phyloP scores from a whole-genome alignment of 768 basidiomycete genomes.

The Phanerodontia chrysosporium region DNA sequence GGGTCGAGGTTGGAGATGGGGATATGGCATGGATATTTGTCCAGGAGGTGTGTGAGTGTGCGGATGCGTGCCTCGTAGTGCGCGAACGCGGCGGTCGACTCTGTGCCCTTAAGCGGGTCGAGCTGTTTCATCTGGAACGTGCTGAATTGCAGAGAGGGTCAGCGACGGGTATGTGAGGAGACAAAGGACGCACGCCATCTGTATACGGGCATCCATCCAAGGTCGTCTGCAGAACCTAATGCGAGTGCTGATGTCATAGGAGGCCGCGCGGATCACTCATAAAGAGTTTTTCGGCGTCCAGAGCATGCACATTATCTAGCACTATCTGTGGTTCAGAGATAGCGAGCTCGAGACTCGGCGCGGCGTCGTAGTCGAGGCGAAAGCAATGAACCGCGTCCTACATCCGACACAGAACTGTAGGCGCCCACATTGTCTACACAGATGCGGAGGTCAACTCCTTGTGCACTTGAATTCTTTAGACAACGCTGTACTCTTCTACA shows the following conservation, averaged over 20 bases:
- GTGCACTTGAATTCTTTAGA: no score
- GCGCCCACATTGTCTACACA: no score
- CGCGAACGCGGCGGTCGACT: constrained; percentile 12
- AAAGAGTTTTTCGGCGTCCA: background rate
- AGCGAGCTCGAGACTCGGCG: background rate
- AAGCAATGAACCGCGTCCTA: background rate
- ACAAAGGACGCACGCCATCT: background rate
- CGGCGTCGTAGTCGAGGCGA: background rate
- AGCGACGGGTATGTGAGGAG: background rate
- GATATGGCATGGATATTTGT: background rate
- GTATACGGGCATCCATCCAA: background rate
- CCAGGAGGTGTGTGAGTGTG: background rate
- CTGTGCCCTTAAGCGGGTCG: background rate
- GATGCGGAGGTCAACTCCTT: no score
- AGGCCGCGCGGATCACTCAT: background rate
- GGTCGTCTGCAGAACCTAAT: background rate
- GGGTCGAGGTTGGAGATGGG: constrained; percentile 12
- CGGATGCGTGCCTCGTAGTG: constrained; percentile 13
- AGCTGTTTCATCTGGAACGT: background rate
- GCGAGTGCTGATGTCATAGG: background rate
- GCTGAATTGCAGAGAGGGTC: background rate
- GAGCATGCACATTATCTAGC: background rate
- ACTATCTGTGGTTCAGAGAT: background rate
- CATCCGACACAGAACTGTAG: background rate
- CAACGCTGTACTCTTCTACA: no score